These are phyloP conservation scores for Aureobasidium mangrovei DNA, from an alignment of 2,329 filamentous ascomycete species.

Conservation along the genomic window DNA sequence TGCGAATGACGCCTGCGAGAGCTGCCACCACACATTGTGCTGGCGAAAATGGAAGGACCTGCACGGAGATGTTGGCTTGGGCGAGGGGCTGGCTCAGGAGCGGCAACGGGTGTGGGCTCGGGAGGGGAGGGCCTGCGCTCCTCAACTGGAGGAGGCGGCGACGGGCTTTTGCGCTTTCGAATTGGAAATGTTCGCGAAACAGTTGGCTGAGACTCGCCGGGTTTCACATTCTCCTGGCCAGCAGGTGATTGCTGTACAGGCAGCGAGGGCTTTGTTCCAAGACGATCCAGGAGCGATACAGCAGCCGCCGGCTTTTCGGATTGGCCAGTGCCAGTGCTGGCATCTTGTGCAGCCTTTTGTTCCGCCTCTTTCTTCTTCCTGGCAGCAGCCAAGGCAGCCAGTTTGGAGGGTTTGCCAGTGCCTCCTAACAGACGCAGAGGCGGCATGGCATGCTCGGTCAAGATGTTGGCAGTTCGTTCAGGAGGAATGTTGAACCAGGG, in stretches of 20 bases:
- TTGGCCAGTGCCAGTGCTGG: background rate
- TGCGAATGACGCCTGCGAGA: background rate
- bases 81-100: background rate
- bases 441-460: constrained; percentile 48
- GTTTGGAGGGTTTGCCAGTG: constrained; percentile 71
- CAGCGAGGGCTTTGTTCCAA: constrained; percentile 25
- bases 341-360: constrained; percentile 32
- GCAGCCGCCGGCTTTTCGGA: constrained; percentile 21
- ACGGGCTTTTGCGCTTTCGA: constrained; percentile 15
- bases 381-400: constrained; percentile 80
- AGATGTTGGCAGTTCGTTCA: constrained; percentile 53
- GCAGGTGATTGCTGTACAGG: constrained; percentile 6
- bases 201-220: background rate
- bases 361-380: constrained; percentile 74
- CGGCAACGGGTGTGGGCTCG: background rate
- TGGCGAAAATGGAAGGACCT: constrained; percentile 15
- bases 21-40: constrained; percentile 12
- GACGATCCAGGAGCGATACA: constrained; percentile 37
- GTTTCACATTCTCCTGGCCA: background rate
- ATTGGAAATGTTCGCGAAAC: background rate
- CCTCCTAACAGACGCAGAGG: constrained; percentile 69
- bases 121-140: constrained; percentile 9
- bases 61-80: constrained; percentile 4
- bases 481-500: constrained; percentile 72
- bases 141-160: constrained; percentile 11